phyloP scores from a whole-genome alignment of 805 yeast genomes.

The Candida qinlingensis region DNA sequence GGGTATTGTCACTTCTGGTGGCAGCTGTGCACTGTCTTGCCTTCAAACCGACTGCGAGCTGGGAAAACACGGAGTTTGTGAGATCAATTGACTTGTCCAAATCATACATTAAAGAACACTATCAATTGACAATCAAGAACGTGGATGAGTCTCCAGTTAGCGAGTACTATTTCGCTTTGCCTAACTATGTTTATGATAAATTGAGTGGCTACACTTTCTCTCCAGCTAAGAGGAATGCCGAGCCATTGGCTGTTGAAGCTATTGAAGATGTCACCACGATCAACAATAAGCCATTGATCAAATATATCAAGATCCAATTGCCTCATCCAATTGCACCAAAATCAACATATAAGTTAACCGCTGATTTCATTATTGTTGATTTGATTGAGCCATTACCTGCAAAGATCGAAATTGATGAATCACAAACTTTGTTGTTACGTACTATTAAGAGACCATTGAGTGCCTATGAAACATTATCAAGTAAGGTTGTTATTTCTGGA shows the following conservation, averaged over 20 bases:
- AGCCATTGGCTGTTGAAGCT: slow-evolving; percentile 20
- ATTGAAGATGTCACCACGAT: slow-evolving; percentile 21
- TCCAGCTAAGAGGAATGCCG: slow-evolving; percentile 16
- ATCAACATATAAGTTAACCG: slow-evolving; percentile 41
- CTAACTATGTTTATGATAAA: slow-evolving; percentile 37
- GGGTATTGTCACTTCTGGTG: slow-evolving; percentile 6
- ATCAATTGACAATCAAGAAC: slow-evolving; percentile 54
- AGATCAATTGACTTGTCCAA: slow-evolving; percentile 61
- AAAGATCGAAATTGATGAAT: slow-evolving; percentile 49
- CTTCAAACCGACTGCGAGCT: slow-evolving; percentile 21
- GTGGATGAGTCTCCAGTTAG: slow-evolving; percentile 45
- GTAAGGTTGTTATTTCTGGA: slow-evolving; percentile 41
- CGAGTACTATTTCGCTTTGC: slow-evolving; percentile 56
- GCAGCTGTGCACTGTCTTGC: slow-evolving; percentile 3
- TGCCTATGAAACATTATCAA: slow-evolving; percentile 51
- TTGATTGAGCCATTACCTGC: slow-evolving; percentile 59
- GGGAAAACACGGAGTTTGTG: slow-evolving; percentile 51
- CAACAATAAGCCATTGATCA: slow-evolving; percentile 24
- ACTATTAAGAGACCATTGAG: slow-evolving; percentile 54
- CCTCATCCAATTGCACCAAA: slow-evolving; percentile 68
- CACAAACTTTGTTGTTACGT: slow-evolving; percentile 53
- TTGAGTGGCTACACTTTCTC: slow-evolving; percentile 42
- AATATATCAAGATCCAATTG: slow-evolving; percentile 44
- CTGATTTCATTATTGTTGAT: slow-evolving; percentile 45
- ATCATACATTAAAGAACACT: slow-evolving; percentile 60